Evolutionary conservation across 352 stramenopile species (phyloP).

Genomic region (Pythium vanterpoolii): DNA sequence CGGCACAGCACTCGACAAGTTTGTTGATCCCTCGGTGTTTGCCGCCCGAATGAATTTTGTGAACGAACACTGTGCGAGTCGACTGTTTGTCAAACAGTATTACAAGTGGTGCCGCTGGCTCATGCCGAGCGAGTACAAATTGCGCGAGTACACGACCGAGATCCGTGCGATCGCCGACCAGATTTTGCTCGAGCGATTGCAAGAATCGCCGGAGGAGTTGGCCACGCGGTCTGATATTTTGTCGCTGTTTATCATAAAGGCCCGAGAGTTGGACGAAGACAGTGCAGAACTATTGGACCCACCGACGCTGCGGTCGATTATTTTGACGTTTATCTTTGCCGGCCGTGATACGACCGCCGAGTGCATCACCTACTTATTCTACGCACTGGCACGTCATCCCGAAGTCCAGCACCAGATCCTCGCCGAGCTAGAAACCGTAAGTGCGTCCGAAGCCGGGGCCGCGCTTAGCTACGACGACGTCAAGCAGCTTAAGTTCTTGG

Average conservation of each 20-base stretch:
- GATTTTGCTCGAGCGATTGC: slow-evolving; percentile 38
- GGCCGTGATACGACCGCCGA: slow-evolving; percentile 79
- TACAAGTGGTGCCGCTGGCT: slow-evolving; percentile 54
- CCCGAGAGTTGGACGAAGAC: slow-evolving; percentile 37
- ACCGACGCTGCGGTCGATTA: slow-evolving; percentile 52
- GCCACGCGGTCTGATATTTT: slow-evolving; percentile 39
- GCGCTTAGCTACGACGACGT: slow-evolving; percentile 51
- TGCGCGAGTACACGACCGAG: slow-evolving; percentile 94
- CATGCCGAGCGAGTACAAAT: slow-evolving; percentile 68
- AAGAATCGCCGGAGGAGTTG: slow-evolving; percentile 31
- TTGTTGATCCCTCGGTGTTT: slow-evolving; percentile 32
- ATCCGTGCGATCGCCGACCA: slow-evolving; percentile 56
- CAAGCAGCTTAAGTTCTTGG: slow-evolving; percentile 61
- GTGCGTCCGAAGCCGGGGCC: neutral
- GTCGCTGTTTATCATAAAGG: slow-evolving; percentile 55
- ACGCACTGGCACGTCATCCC: slow-evolving; percentile 58
- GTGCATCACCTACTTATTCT: slow-evolving; percentile 76
- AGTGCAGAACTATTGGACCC: slow-evolving; percentile 22
- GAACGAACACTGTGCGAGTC: slow-evolving; percentile 50
- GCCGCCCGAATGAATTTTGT: slow-evolving; percentile 50
- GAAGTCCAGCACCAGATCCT: slow-evolving; percentile 52
- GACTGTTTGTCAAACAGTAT: slow-evolving; percentile 62
- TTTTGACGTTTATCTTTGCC: slow-evolving; percentile 83
- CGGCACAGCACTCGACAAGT: slow-evolving; percentile 33
- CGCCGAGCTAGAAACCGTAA: slow-evolving; percentile 35